Percentiles rank a stretch among this genome's conserved stretches.
Conservation (phyloP, 2,329 filamentous ascomycete species). For the Hypoxylon rubiginosum region DNA sequence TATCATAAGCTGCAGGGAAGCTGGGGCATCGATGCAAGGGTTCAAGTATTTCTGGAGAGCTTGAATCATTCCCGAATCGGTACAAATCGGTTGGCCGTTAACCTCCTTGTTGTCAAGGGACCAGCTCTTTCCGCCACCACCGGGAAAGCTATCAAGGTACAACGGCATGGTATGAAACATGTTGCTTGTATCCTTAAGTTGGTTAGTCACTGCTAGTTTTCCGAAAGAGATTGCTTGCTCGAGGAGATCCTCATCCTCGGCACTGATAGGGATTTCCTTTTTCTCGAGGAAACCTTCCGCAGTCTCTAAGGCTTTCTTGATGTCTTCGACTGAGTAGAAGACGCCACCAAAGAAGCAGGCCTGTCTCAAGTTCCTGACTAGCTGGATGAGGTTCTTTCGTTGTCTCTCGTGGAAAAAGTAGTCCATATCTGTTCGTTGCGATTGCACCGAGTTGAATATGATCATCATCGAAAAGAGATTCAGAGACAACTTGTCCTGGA, state of each 20-base stretch:
- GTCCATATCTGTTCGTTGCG: conserved; percentile 84
- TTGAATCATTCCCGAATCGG: conserved; percentile 64
- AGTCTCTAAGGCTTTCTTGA: conserved; percentile 74
- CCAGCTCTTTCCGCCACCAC: conserved; percentile 72
- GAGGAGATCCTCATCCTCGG: conserved; percentile 72
- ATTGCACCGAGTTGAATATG: conserved; percentile 88
- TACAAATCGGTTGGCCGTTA: conserved; percentile 61
- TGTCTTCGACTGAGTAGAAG: conserved; percentile 75
- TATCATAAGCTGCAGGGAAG: conserved; percentile 62
- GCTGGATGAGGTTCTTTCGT: conserved; percentile 71
- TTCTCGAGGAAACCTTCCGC: conserved; percentile 77
- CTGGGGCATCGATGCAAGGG: conserved; percentile 59
- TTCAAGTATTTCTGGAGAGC: conserved; percentile 67
- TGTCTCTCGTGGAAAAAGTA: conserved; percentile 90
- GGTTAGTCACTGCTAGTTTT: conserved; percentile 68
- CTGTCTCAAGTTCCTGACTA: conserved; percentile 84
- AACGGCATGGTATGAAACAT: conserved; percentile 83
- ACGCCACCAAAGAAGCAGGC: conserved; percentile 88
- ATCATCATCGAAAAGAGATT: conserved; percentile 90
- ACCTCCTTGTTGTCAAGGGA: conserved; percentile 70
- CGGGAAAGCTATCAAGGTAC: conserved; percentile 76
- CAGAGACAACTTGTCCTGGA: conserved; percentile 84
- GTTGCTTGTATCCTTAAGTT: conserved; percentile 76
- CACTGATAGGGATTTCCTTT: conserved; percentile 68
- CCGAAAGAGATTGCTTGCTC: conserved; percentile 75